Evolutionary conservation across 306 rosid genomes (phyloP).

Genomic region (Abrus precatorius): DNA sequence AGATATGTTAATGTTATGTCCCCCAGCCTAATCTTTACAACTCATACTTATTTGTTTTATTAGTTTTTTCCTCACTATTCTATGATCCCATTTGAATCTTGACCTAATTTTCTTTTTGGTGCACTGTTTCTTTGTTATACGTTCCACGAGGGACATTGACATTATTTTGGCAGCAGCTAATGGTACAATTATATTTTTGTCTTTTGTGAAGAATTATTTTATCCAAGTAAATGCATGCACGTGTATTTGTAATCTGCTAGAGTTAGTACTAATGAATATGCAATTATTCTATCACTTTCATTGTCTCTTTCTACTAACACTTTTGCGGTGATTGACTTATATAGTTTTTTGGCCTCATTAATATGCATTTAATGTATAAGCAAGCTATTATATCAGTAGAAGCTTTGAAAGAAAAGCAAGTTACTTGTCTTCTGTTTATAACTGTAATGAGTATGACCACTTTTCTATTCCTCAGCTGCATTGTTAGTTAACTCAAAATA

Average conservation of each 20-base stretch:
- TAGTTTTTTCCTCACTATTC: slow-evolving; percentile 1
- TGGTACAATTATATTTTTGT: slow-evolving; percentile 27
- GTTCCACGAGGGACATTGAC: slow-evolving; percentile 45
- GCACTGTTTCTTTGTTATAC: slow-evolving; percentile 26
- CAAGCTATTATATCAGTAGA: slow-evolving; percentile 13
- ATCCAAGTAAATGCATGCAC: slow-evolving; percentile 18
- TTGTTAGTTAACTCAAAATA: background rate
- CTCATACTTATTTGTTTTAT: slow-evolving; percentile 47
- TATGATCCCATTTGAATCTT: slow-evolving; percentile 44
- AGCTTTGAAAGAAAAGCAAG: background rate
- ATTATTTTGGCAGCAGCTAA: slow-evolving; percentile 16
- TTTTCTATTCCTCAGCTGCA: background rate
- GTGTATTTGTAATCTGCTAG: background rate
- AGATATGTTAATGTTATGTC: slow-evolving; percentile 42
- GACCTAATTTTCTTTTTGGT: slow-evolving; percentile 19
- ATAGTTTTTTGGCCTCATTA: slow-evolving; percentile 25
- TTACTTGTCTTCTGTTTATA: slow-evolving; percentile 3
- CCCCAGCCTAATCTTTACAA: slow-evolving; percentile 49
- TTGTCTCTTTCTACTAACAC: slow-evolving; percentile 5
- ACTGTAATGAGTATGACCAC: background rate
- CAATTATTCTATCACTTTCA: slow-evolving; percentile 13
- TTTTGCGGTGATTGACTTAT: slow-evolving; percentile 10
- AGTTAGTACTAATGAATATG: background rate
- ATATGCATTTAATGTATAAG: slow-evolving; percentile 2
- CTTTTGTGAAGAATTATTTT: slow-evolving; percentile 41